Conservation (phyloP, 169 alveolate genomes). For the Plasmodium vinckei region DNA sequence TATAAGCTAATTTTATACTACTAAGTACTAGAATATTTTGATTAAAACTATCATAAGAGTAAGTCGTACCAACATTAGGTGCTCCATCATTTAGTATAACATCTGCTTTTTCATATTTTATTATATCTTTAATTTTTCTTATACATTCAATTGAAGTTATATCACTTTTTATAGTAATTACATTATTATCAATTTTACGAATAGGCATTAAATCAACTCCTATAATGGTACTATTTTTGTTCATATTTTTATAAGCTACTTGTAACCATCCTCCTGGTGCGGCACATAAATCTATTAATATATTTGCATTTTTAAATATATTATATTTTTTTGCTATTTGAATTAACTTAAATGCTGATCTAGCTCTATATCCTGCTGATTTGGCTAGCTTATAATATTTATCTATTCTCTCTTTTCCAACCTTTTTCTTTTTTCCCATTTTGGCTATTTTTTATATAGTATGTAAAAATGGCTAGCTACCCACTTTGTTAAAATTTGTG, state of each 20-base stretch:
- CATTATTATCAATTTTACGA: conserved; percentile 96
- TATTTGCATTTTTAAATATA: conserved; percentile 87
- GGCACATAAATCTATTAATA: conserved; percentile 98
- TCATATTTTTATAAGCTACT: conserved; percentile 95
- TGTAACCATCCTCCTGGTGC: conserved; percentile 99
- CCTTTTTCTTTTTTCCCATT: conserved; percentile 91
- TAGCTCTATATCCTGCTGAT: conserved; percentile 98
- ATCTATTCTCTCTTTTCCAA: conserved; percentile 95
- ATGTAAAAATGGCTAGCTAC: too few relatives aligned
- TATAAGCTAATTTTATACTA: conserved; percentile 94
- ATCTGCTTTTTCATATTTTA: conserved; percentile 94
- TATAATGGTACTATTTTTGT: conserved; percentile 93
- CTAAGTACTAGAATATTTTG: conserved; percentile 96
- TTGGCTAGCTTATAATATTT: conserved; percentile 97
- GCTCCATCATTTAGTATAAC: conserved; percentile 99
- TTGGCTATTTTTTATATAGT: too few relatives aligned
- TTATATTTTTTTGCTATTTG: conserved; percentile 96
- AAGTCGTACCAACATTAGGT: conserved; percentile 99
- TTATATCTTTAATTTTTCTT: conserved; percentile 72
- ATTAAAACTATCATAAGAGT: conserved; percentile 98
- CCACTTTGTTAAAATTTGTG: too few relatives aligned
- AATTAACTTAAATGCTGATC: conserved; percentile 98
- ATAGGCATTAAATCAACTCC: conserved; percentile 99
- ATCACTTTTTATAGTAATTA: conserved; percentile 95
- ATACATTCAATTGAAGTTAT: conserved; percentile 86